Conservation (phyloP, 2,329 filamentous ascomycete species). For the Pseudogymnoascus sp. region DNA sequence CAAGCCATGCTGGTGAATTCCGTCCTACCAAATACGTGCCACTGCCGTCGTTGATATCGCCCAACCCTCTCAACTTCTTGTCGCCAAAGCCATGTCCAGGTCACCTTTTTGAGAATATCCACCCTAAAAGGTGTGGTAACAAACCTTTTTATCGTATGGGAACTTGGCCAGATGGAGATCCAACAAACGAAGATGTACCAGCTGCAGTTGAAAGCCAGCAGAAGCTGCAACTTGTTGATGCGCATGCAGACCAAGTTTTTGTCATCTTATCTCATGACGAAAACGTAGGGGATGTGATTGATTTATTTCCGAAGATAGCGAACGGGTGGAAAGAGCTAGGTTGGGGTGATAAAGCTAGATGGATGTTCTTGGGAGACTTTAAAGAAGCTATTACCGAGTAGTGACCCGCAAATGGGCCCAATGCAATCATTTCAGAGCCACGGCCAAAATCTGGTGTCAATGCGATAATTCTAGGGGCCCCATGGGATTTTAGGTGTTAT, state of each 20-base stretch:
- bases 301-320: conserved; percentile 42
- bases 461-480: not conserved
- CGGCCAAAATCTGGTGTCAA: not conserved
- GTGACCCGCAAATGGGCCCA: not conserved
- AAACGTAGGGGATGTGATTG: conserved; percentile 34
- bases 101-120: conserved; percentile 29
- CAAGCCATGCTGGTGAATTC: conserved; percentile 39
- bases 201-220: not conserved
- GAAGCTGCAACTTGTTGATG: not conserved
- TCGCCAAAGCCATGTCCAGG: conserved; percentile 34
- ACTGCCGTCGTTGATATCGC: conserved; percentile 31
- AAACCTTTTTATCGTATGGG: conserved; percentile 23
- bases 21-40: conserved; percentile 36
- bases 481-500: not conserved
- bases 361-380: conserved; percentile 45
- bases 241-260: conserved; percentile 32
- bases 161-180: not conserved
- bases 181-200: not conserved
- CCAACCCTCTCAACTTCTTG: conserved; percentile 31
- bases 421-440: not conserved
- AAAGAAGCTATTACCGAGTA: conserved; percentile 31
- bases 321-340: conserved; percentile 40
- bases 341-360: conserved; percentile 38
- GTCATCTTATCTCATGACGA: conserved; percentile 42
- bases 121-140: conserved; percentile 29